Conservation (phyloP, 1,284 basidiomycete genomes). For the Apiotrichum akiyoshidainum region DNA sequence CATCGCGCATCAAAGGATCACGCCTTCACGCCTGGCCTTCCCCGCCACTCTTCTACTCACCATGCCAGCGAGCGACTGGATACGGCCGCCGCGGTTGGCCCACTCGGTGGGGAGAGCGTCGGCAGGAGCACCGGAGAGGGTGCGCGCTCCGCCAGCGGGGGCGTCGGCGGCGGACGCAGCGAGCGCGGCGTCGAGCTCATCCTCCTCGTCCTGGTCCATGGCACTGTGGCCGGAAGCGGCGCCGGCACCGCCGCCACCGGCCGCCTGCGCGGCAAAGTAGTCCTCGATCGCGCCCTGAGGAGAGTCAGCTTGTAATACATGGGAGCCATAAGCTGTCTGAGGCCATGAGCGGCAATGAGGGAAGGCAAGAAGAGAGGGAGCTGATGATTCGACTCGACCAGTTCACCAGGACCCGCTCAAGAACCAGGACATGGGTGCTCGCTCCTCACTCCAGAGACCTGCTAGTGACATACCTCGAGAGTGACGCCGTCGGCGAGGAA, state of each 20-base stretch:
- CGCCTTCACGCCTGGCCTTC: neutral
- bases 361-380: neutral
- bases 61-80: slow-evolving; percentile 26
- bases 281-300: slow-evolving; percentile 46
- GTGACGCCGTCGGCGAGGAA: slow-evolving; percentile 44
- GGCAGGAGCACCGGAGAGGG: slow-evolving; percentile 32
- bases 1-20: too few species aligned
- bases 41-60: slow-evolving; percentile 11
- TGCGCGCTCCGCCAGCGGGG: slow-evolving; percentile 25
- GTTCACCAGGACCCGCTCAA: neutral
- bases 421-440: too few species aligned
- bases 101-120: slow-evolving; percentile 42
- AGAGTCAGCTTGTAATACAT: neutral
- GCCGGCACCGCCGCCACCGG: slow-evolving; percentile 18
- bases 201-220: slow-evolving; percentile 25
- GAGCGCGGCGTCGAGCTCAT: slow-evolving; percentile 24
- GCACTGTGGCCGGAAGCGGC: slow-evolving; percentile 14
- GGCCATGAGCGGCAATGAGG: too few species aligned
- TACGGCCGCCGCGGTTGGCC: slow-evolving; percentile 29
- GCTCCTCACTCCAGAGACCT: neutral
- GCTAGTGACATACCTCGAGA: slow-evolving; percentile 37
- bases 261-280: slow-evolving; percentile 44
- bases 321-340: too few species aligned
- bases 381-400: too few species aligned
- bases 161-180: slow-evolving; percentile 10